Conservation (phyloP, 2,329 filamentous ascomycete species). For the Penicillium sp. region DNA sequence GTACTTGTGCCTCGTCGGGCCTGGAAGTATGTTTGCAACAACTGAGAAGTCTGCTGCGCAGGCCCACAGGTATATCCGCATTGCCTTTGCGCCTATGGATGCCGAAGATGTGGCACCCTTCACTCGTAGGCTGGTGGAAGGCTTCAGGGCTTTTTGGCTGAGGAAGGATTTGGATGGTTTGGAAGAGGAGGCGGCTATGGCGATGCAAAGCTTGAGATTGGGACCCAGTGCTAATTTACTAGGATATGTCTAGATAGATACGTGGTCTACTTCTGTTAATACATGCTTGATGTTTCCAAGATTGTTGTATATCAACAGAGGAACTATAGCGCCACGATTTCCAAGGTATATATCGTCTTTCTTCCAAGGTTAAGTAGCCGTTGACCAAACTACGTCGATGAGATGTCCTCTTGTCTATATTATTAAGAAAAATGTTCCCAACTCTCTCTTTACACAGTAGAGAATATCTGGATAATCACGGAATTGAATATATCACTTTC, state of each 20-base stretch:
- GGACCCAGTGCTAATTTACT: slow-evolving; percentile 7
- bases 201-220: slow-evolving; percentile 5
- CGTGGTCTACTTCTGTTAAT: not conserved
- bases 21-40: slow-evolving; percentile 69
- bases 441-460: no score
- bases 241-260: not conserved
- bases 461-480: no score
- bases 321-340: no score
- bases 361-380: no score
- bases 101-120: slow-evolving; percentile 62
- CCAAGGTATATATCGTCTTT: no score
- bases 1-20: slow-evolving; percentile 63
- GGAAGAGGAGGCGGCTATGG: slow-evolving; percentile 19
- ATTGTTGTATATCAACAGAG: not conserved
- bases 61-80: slow-evolving; percentile 66
- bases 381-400: no score
- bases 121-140: slow-evolving; percentile 61
- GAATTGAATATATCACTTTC: no score
- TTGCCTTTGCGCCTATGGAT: slow-evolving; percentile 83
- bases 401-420: no score
- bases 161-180: slow-evolving; percentile 53
- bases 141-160: slow-evolving; percentile 69
- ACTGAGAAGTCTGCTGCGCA: slow-evolving; percentile 54
- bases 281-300: not conserved
- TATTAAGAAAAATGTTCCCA: no score